Evolutionary conservation across 768 basidiomycete species (phyloP), one percentile per base, ranked within the genome.

Genomic region (Kwoniella heveanensis): DNA sequence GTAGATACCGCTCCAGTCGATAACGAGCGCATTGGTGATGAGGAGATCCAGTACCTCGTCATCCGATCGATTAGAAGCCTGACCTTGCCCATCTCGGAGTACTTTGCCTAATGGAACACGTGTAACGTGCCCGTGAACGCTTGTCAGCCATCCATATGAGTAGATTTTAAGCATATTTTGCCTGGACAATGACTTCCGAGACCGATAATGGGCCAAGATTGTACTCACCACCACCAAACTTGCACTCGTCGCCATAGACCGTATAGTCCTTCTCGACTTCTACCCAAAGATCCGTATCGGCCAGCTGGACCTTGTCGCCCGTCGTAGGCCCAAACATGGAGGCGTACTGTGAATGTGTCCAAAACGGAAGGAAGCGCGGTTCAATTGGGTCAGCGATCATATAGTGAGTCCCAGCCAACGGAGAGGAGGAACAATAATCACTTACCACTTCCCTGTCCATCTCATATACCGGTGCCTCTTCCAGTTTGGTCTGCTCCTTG

Each of bases 51-150:
- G 85, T 0, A 87, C 84, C 52, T 90, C 88, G 0, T 73, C 68
- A 9, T 89, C 85, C 0, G 85, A 83, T 13, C 87, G 82, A 67
- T 90, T 86, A 1, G 89, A 90, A 0, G 88, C 88, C 77, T 98
- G 94, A 8, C 94, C 96, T 90, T 96, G 95, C 5, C 96, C 96
- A 73, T 98, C 96, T 24, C 95, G 88, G 55, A 98, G 90, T 1
- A 88, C 86, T 81, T 98, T 97, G 19, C 93, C 91, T 91, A n/a
- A n/a, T n/a, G n/a, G n/a, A n/a, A n/a, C n/a, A n/a, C n/a, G n/a
- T n/a, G n/a, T n/a, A n/a, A n/a, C n/a, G n/a, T n/a, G n/a, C n/a
- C n/a, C n/a, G n/a, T n/a, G n/a, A n/a, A n/a, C n/a, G n/a, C n/a
- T n/a, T n/a, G n/a, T n/a, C n/a, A n/a, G n/a, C n/a, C n/a, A n/a